Percentiles rank a stretch among this genome's conserved stretches.
These are phyloP conservation scores for Pharnaceum exiguum DNA, from an alignment of 148 eudicot genomes.

Conservation along the genomic window DNA sequence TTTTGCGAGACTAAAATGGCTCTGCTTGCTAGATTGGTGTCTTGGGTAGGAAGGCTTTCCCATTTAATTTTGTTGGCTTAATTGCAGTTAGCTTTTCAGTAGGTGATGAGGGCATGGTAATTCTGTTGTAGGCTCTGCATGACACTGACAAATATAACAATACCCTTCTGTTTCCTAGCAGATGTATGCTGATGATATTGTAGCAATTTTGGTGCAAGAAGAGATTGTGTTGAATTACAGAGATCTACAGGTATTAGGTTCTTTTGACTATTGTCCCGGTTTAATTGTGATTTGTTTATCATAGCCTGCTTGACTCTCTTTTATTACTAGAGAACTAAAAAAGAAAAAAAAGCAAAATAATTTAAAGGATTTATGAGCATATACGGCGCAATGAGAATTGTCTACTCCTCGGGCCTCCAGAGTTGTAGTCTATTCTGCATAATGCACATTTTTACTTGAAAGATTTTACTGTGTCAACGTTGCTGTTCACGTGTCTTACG, in stretches of 20 bases:
- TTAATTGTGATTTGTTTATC: neutral
- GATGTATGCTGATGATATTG: constrained; percentile 66
- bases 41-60: constrained; percentile 60
- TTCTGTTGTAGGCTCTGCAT: neutral
- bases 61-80: constrained; percentile 19
- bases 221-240: constrained; percentile 64
- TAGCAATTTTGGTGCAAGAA: constrained; percentile 51
- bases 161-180: constrained; percentile 22
- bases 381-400: too few species aligned
- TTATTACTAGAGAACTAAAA: too few species aligned
- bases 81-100: neutral
- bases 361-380: too few species aligned
- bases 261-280: neutral
- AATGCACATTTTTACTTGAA: too few species aligned
- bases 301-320: neutral
- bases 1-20: constrained; percentile 56
- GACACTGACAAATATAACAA: neutral
- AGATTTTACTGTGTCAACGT: too few species aligned
- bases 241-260: constrained; percentile 61
- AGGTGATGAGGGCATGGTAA: neutral
- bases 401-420: too few species aligned
- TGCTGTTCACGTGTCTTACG: too few species aligned
- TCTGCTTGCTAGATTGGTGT: constrained; percentile 77
- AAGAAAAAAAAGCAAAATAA: too few species aligned
- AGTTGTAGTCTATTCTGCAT: too few species aligned